phyloP scores from a whole-genome alignment of 2,329 filamentous ascomycete species.

The Aspergillaceae sp. region DNA sequence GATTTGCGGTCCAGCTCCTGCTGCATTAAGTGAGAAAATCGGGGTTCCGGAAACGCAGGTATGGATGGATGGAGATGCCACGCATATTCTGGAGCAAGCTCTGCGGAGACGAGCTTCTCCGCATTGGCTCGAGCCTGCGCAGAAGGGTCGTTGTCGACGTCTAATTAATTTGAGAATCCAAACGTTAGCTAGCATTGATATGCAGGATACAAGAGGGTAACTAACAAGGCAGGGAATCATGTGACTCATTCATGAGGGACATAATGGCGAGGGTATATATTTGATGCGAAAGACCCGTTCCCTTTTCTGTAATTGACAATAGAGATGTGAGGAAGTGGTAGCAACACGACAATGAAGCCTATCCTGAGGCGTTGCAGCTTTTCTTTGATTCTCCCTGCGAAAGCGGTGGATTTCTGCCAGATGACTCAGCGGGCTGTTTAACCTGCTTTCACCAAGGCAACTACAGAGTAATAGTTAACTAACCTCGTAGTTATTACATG shows the following conservation, averaged over 20 bases:
- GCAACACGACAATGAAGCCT: not conserved
- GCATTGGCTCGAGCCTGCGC: slow-evolving; percentile 54
- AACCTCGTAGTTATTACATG: too few species aligned
- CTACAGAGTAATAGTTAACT: not conserved
- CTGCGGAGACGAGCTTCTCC: slow-evolving; percentile 58
- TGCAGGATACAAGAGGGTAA: slow-evolving; percentile 4
- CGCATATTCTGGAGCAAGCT: slow-evolving; percentile 47
- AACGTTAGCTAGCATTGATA: slow-evolving; percentile 4
- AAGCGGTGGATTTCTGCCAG: slow-evolving; percentile 2
- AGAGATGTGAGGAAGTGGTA: not conserved
- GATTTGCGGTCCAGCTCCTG: slow-evolving; percentile 62
- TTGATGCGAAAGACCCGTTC: not conserved
- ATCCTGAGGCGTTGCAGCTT: not conserved
- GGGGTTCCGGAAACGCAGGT: slow-evolving; percentile 43
- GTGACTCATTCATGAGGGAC: slow-evolving; percentile 60
- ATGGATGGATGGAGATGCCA: slow-evolving; percentile 51
- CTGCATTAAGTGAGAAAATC: slow-evolving; percentile 58
- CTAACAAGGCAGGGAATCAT: slow-evolving; percentile 76
- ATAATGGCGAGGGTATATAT: slow-evolving; percentile 35
- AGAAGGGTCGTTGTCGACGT: slow-evolving; percentile 70
- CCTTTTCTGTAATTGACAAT: not conserved
- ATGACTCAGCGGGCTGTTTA: not conserved
- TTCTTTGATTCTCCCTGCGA: not conserved
- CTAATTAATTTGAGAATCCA: slow-evolving; percentile 38
- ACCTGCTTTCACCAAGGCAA: not conserved